Evolutionary conservation across 106 monocot species (phyloP).

Genomic region (Dendrobium huoshanense): DNA sequence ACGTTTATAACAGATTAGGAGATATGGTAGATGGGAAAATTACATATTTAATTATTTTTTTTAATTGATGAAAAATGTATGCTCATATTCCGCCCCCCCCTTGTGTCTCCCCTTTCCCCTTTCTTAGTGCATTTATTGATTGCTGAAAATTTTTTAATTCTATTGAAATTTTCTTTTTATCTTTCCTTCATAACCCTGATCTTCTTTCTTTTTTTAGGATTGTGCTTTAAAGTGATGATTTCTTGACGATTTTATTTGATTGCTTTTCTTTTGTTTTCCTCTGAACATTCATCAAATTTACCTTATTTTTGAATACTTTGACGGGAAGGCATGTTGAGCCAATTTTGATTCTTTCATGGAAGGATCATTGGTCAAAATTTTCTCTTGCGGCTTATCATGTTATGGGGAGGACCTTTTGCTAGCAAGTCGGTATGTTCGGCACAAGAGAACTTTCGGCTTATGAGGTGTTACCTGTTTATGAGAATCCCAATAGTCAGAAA

Average conservation of each 20-base stretch:
- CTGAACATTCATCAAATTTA: not conserved
- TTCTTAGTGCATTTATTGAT: not conserved
- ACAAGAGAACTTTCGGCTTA: not conserved
- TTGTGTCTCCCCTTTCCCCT: not conserved
- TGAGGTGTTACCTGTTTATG: not conserved
- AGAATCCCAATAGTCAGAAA: not conserved
- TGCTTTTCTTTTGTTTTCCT: not conserved
- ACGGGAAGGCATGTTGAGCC: not conserved
- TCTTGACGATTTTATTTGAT: not conserved
- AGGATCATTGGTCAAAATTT: not conserved
- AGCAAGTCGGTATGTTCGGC: not conserved
- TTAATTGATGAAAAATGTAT: not conserved
- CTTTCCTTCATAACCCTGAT: constrained; percentile 1
- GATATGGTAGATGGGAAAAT: not conserved
- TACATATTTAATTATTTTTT: not conserved
- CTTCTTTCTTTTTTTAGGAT: not conserved
- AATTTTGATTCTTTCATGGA: not conserved
- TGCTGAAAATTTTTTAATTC: not conserved
- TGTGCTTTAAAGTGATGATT: not conserved
- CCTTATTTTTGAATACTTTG: not conserved
- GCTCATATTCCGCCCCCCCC: not conserved
- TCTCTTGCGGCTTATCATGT: not conserved
- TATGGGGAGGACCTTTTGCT: not conserved
- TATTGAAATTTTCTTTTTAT: not conserved
- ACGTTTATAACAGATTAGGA: not conserved